Conservation (phyloP, 2,329 filamentous ascomycete genomes). For the Colletotrichum spinosum region DNA sequence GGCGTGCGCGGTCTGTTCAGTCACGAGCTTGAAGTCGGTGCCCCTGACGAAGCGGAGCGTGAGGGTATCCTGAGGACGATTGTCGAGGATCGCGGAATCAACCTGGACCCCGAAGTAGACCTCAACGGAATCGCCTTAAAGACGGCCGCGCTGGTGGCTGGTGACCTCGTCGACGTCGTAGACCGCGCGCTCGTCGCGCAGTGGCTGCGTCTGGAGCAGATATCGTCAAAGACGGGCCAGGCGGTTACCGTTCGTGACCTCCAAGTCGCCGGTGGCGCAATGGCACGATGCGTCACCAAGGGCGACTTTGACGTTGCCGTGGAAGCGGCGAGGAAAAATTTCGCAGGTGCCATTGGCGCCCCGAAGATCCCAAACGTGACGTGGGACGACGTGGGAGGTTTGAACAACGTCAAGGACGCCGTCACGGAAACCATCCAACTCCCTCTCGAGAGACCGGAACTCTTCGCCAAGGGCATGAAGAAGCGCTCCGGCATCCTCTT, state of each 20-base stretch:
- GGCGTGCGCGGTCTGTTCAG: slow-evolving; percentile 92
- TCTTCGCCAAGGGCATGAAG: slow-evolving; percentile 98
- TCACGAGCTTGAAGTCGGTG: slow-evolving; percentile 92
- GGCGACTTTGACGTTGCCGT: slow-evolving; percentile 93
- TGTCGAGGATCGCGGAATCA: slow-evolving; percentile 79
- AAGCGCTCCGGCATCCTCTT: slow-evolving; percentile 91
- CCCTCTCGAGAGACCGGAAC: slow-evolving; percentile 88
- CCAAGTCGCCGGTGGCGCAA: slow-evolving; percentile 86
- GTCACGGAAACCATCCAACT: slow-evolving; percentile 96
- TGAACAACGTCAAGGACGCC: slow-evolving; percentile 96
- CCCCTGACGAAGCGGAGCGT: slow-evolving; percentile 91
- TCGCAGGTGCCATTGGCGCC: slow-evolving; percentile 95
- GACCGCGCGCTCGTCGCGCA: slow-evolving; percentile 87
- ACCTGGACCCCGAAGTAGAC: slow-evolving; percentile 86
- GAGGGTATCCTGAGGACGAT: slow-evolving; percentile 87
- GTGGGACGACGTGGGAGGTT: slow-evolving; percentile 95
- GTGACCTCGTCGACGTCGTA: slow-evolving; percentile 93
- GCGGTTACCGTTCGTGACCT: slow-evolving; percentile 81
- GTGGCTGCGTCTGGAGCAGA: slow-evolving; percentile 77
- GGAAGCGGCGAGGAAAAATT: slow-evolving; percentile 95
- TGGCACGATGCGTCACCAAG: slow-evolving; percentile 81
- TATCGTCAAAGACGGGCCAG: slow-evolving; percentile 65
- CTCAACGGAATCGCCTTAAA: slow-evolving; percentile 89
- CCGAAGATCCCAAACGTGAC: slow-evolving; percentile 98
- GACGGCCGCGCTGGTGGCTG: slow-evolving; percentile 94